A percentile compares a stretch with the other conserved stretches of the same genome.
Conservation (phyloP, 352 stramenopile genomes). For the Pythium rishiriense region DNA sequence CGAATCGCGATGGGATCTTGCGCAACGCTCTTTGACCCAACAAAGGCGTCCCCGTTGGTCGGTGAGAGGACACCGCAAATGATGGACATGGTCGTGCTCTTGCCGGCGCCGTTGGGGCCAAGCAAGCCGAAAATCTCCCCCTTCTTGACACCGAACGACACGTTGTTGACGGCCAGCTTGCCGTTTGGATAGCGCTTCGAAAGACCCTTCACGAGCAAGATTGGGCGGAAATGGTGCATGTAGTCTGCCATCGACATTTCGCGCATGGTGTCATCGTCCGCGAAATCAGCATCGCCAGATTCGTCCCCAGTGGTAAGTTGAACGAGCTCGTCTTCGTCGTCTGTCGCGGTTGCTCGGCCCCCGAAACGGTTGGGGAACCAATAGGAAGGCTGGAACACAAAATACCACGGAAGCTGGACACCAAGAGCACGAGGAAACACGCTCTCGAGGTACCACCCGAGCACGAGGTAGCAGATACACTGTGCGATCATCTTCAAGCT, state of each 20-base stretch:
- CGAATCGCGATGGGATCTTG: conserved; percentile 50
- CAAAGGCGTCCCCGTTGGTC: conserved; percentile 65
- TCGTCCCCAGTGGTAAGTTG: conserved; percentile 11
- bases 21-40: conserved; percentile 53
- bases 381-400: conserved; percentile 84
- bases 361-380: conserved; percentile 53
- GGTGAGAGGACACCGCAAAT: conserved; percentile 91
- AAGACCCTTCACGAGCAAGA: conserved; percentile 55
- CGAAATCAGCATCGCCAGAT: background rate
- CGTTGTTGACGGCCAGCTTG: conserved; percentile 75
- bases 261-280: conserved; percentile 59
- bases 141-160: conserved; percentile 87
- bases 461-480: conserved; percentile 80
- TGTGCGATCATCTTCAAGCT: conserved; percentile 80
- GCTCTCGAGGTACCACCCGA: conserved; percentile 94
- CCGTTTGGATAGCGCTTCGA: conserved; percentile 76
- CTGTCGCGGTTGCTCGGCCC: too few species aligned
- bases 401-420: conserved; percentile 92
- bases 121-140: conserved; percentile 94
- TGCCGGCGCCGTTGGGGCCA: conserved; percentile 93
- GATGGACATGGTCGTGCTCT: conserved; percentile 97
- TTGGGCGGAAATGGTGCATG: conserved; percentile 52
- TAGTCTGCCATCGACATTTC: conserved; percentile 62
- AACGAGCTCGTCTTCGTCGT: conserved; percentile 23
- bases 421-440: conserved; percentile 92